Evolutionary conservation across 169 alveolate species (phyloP), one percentile per base, ranked within the genome.

Genomic region (Perkinsus marinus): DNA sequence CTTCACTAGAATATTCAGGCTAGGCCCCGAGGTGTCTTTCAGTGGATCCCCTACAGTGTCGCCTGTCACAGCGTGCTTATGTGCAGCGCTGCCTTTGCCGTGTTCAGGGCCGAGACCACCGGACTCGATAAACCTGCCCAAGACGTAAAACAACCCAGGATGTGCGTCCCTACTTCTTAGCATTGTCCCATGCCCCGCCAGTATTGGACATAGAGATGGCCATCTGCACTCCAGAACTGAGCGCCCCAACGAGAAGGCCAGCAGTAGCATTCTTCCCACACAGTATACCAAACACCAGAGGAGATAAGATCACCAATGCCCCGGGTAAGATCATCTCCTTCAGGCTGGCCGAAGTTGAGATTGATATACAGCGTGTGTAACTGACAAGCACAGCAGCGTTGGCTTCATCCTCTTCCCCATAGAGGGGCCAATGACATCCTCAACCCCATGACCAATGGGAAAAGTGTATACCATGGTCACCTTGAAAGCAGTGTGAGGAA

Each of bases 21-120:
- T 91, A 41, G 97, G 98, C 37, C 98, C 98, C 68, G 97, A 95
- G 39, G 98, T 97, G 91, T 97, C 98, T 93, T 97, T 97, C 47
- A 97, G 92, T 43, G 98, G 98, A 93, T 96, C 98, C 90, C 98
- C 98, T 91, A 96, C 98, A 91, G 98, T 97, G 93, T 96, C 98
- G 89, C 98, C 98, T 91, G 94, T 94, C 68, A 94, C 95, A 91
- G 96, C 94, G 90, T 94, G 93, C 90, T 94, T 94, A 79, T 94
- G 95, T 13, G 95, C 94, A 91, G 90, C 92, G 89, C 94, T 93
- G 39, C 93, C 93, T 57, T 93, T 93, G 91, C 93, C 91, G 34
- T 91, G 93, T 39, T 94, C 95, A 39, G 93, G 92, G 47, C 95
- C 96, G 46, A 94, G 90, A 47, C 93, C 95, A n/a, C 94, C 95